Conservation (phyloP, 805 yeast species). For the Myxozyma neglecta region DNA sequence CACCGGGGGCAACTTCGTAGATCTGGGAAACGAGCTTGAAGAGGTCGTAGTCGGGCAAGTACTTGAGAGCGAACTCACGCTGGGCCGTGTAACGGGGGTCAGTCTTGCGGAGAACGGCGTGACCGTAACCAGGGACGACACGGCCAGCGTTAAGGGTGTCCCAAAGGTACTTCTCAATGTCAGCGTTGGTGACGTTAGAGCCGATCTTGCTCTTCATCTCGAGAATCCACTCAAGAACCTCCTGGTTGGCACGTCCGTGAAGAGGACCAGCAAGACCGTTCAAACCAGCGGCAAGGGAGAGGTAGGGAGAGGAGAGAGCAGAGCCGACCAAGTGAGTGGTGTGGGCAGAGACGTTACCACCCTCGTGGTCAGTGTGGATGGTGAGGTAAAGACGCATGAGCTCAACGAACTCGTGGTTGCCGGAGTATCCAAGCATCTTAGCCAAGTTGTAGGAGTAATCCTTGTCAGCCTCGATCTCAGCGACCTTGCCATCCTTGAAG, state of each 20-base stretch:
- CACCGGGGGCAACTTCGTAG: slow-evolving; percentile 80
- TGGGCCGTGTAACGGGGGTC: slow-evolving; percentile 87
- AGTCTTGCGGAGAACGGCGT: slow-evolving; percentile 83
- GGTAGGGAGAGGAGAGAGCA: slow-evolving; percentile 74
- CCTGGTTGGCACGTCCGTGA: slow-evolving; percentile 87
- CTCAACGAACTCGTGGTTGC: slow-evolving; percentile 69
- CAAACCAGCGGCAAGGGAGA: slow-evolving; percentile 77
- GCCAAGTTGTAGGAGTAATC: slow-evolving; percentile 73
- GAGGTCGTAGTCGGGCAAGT: slow-evolving; percentile 75
- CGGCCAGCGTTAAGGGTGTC: slow-evolving; percentile 76
- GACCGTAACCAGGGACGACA: slow-evolving; percentile 88
- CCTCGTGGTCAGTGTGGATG: slow-evolving; percentile 86
- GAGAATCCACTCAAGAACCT: slow-evolving; percentile 77
- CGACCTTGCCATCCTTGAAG: slow-evolving; percentile 75
- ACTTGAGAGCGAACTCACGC: slow-evolving; percentile 74
- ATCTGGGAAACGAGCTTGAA: slow-evolving; percentile 76
- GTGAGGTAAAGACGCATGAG: slow-evolving; percentile 78
- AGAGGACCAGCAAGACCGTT: slow-evolving; percentile 86
- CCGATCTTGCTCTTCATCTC: slow-evolving; percentile 63
- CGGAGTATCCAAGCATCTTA: slow-evolving; percentile 59
- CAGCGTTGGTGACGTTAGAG: slow-evolving; percentile 67
- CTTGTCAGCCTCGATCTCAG: slow-evolving; percentile 41
- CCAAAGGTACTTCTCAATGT: slow-evolving; percentile 77
- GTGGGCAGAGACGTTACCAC: slow-evolving; percentile 87
- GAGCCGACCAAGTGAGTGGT: slow-evolving; percentile 85